Percentiles rank a stretch among this genome's conserved stretches.
Conservation (phyloP, 2,329 filamentous ascomycete genomes). For the Onygenales sp. region DNA sequence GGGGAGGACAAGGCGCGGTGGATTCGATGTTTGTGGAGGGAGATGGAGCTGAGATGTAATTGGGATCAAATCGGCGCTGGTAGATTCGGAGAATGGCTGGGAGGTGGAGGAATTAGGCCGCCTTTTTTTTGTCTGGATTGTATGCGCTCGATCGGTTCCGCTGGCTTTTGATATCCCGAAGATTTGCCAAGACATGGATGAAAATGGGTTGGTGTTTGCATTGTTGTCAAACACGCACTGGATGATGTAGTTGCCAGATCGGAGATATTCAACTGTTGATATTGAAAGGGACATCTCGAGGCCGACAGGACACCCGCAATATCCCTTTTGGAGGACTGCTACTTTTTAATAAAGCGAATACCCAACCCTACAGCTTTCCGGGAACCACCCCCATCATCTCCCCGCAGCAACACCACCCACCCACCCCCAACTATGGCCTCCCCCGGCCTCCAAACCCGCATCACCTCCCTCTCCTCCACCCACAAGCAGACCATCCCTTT, state of each 20-base stretch:
- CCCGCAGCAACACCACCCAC: not conserved
- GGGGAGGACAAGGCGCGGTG: too few species aligned
- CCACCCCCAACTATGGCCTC: conserved; percentile 26
- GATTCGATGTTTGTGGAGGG: too few species aligned
- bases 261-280: not conserved
- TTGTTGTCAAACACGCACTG: conserved; percentile 8
- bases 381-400: not conserved
- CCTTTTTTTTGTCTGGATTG: not conserved
- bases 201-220: conserved; percentile 9
- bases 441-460: conserved; percentile 36
- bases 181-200: conserved; percentile 20
- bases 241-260: not conserved
- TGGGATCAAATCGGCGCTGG: too few species aligned
- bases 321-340: not conserved
- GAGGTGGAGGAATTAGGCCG: not conserved
- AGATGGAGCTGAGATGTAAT: too few species aligned
- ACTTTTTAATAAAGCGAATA: too few species aligned
- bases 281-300: not conserved
- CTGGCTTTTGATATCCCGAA: conserved; percentile 16
- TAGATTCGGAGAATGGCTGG: too few species aligned
- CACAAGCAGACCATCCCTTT: conserved; percentile 46
- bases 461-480: conserved; percentile 44
- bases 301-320: not conserved
- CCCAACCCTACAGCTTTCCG: too few species aligned
- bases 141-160: not conserved